Percentiles rank a stretch among this genome's conserved stretches.
These are phyloP conservation scores for Halophytophthora batemanensis DNA, from an alignment of 352 stramenopile species.

Conservation along the genomic window DNA sequence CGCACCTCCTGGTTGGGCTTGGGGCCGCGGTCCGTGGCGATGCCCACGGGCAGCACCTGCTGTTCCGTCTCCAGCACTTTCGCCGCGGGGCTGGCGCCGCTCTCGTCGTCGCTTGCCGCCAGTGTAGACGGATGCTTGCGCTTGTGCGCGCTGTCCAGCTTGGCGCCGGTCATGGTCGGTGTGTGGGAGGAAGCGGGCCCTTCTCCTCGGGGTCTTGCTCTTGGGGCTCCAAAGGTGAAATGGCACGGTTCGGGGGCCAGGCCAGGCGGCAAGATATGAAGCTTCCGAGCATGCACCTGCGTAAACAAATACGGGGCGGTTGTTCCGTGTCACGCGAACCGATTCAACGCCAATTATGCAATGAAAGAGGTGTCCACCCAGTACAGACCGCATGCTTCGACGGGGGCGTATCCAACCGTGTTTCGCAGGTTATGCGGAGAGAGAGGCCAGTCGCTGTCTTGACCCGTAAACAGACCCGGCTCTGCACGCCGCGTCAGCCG, in stretches of 20 bases:
- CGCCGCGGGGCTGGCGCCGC: slow-evolving; percentile 11
- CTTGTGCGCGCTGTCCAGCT: slow-evolving; percentile 25
- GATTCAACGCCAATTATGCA: neutral
- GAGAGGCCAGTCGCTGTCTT: slow-evolving; percentile 5
- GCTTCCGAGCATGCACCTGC: no score
- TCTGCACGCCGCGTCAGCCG: no score
- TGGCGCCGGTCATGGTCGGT: slow-evolving; percentile 12
- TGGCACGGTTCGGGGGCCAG: neutral
- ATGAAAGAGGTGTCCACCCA: neutral
- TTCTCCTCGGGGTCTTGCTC: no score
- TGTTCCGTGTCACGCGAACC: no score
- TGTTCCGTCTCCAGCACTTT: slow-evolving; percentile 51
- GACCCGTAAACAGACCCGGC: no score
- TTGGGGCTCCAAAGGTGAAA: neutral
- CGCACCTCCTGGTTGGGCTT: slow-evolving; percentile 76
- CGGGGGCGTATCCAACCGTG: neutral
- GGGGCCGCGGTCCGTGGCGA: slow-evolving; percentile 66
- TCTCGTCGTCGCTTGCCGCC: slow-evolving; percentile 12
- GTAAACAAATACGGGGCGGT: no score
- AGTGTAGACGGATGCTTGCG: slow-evolving; percentile 27
- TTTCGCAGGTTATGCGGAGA: slow-evolving; percentile 3
- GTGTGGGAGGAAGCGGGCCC: no score
- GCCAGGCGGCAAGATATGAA: neutral
- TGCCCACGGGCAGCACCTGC: slow-evolving; percentile 47
- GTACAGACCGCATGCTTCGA: no score